Percentiles rank a stretch among this genome's conserved stretches.
These are phyloP conservation scores for Globisporangium polare DNA, from an alignment of 352 stramenopile genomes.

Conservation along the genomic window DNA sequence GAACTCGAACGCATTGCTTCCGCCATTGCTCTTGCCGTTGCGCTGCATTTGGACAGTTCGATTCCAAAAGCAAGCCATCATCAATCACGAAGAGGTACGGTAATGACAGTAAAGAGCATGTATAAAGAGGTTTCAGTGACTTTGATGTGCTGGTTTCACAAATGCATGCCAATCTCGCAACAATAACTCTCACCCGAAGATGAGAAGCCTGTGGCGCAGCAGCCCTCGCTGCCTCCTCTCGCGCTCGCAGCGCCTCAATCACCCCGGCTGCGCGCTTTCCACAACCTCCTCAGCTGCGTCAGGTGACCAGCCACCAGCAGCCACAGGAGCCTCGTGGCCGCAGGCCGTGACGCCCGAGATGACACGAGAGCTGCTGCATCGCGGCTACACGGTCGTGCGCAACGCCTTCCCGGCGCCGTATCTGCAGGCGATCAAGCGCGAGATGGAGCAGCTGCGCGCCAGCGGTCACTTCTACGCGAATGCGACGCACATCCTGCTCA, in stretches of 20 bases:
- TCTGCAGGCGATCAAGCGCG: conserved; percentile 37
- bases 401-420: conserved; percentile 45
- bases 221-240: conserved; percentile 9
- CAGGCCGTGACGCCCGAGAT: conserved; percentile 27
- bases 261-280: neutral
- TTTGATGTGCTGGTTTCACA: neutral
- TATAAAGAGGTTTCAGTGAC: neutral
- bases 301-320: neutral
- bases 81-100: no score
- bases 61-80: no score
- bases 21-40: neutral
- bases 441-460: conserved; percentile 43
- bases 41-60: neutral
- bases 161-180: neutral
- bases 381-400: conserved; percentile 54
- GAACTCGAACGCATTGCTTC: conserved; percentile 18
- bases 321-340: conserved; percentile 19
- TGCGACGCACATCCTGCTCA: conserved; percentile 68
- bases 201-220: neutral
- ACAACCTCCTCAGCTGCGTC: neutral
- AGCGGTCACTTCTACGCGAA: conserved; percentile 67
- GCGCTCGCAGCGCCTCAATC: neutral
- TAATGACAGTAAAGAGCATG: neutral
- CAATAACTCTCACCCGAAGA: neutral
- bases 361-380: conserved; percentile 24